Base-by-base conservation (phyloP, 805 yeast species). In the Yarrowia sp. region DNA sequence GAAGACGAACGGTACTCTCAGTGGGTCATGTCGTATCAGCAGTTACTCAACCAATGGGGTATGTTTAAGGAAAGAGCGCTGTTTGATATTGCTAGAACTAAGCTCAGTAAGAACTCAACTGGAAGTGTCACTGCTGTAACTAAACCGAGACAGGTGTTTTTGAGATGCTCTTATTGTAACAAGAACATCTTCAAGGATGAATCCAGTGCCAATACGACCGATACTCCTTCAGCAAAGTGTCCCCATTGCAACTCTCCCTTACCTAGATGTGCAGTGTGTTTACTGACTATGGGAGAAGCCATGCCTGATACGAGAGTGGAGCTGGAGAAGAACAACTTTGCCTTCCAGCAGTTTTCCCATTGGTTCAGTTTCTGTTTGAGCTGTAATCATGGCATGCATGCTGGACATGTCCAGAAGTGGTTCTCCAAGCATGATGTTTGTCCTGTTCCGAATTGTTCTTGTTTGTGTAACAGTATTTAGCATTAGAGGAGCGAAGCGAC, bases 391-490 rank as follows among this genome's bases (percentile, higher is more conserved):
- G 96, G 97, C 0, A 87, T 87, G 84, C 99, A 93, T 76, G 92
- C 96, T 0, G 92, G 89, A 4, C 99, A 93, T 74, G 98, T 98
- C 0, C 92, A 90, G 68, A 96, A 92, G 71, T 93, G 99, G 99
- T 93, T 93, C 74, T 83, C 87, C 31, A 87, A 86, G 73, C 96
- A 92, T 71, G 84, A 83, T 65, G 84, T 89, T 0, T 93, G 99
- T 72, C 98, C 99, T 0, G 96, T 93, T 2, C 97, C 98, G 0
- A 96, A 92, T 47, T 93, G 99, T 72, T 79, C 81, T 44, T 93
- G 99, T 72, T 79, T 84, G 58, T 93, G 98, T 74, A 88, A 88
- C 70, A 64, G 65, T 11, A 41, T 41, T n/a, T 41, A n/a, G n/a
- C n/a, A n/a, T n/a, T n/a, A n/a, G n/a, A n/a, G n/a, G n/a, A n/a